phyloP scores from a whole-genome alignment of 345 rosid species.

The Melaleuca quinquenervia region DNA sequence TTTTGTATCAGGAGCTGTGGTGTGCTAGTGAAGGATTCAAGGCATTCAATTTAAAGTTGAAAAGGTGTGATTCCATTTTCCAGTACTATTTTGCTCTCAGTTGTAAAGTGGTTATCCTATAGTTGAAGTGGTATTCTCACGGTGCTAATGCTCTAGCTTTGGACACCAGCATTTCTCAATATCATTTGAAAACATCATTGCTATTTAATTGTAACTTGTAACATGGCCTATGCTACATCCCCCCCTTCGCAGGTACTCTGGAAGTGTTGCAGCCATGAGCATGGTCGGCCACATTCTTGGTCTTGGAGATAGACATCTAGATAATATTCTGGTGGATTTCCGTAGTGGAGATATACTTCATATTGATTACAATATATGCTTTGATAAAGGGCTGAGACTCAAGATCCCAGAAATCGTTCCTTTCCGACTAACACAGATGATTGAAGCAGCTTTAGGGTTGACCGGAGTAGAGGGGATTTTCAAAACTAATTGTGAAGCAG shows the following conservation, averaged over 20 bases:
- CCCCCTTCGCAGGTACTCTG: constrained; percentile 57
- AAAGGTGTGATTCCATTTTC: constrained; percentile 34
- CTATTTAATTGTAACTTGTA: not conserved
- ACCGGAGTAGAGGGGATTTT: constrained; percentile 84
- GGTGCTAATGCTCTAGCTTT: not conserved
- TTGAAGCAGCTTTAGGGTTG: constrained; percentile 80
- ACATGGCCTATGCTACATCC: not conserved
- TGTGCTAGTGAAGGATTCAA: constrained; percentile 95
- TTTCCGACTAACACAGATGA: constrained; percentile 81
- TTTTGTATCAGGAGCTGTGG: constrained; percentile 89
- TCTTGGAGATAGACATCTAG: constrained; percentile 91
- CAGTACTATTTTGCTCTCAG: not conserved
- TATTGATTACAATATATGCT: constrained; percentile 92
- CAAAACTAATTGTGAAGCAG: constrained; percentile 81
- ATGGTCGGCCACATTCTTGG: constrained; percentile 92
- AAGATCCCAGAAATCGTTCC: constrained; percentile 94
- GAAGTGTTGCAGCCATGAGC: constrained; percentile 95
- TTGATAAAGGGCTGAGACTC: constrained; percentile 85
- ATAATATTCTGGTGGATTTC: constrained; percentile 86
- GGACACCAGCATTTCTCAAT: not conserved
- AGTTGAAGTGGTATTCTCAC: not conserved
- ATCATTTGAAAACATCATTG: not conserved
- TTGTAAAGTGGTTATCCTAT: not conserved
- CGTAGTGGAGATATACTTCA: constrained; percentile 88
- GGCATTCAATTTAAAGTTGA: constrained; percentile 74